Evolutionary conservation across 2,329 filamentous ascomycete species (phyloP).

Genomic region (Xylariaceae sp.): DNA sequence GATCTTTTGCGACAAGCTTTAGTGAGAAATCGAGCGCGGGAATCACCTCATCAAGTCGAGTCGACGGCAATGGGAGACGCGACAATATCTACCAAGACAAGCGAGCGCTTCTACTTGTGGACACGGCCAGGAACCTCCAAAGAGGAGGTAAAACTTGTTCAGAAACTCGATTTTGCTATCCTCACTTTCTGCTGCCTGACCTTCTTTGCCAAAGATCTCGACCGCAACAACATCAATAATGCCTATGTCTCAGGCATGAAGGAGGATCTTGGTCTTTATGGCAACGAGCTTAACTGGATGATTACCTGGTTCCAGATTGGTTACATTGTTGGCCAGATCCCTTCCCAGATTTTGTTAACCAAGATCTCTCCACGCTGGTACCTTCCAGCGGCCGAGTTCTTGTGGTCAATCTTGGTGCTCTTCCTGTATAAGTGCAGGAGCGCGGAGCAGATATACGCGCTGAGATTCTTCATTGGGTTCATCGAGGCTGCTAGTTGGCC

Average conservation of each 20-base stretch:
- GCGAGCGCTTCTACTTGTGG: conserved; percentile 22
- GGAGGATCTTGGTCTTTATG: conserved; percentile 29
- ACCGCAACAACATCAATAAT: conserved; percentile 30
- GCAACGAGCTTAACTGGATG: conserved; percentile 32
- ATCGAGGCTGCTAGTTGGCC: conserved; percentile 26
- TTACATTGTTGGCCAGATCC: conserved; percentile 22
- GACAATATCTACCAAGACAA: conserved; percentile 11
- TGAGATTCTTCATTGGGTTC: conserved; percentile 34
- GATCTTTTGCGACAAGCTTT: conserved; percentile 2
- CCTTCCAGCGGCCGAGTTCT: conserved; percentile 23
- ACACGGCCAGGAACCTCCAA: conserved; percentile 21
- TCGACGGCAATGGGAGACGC: conserved; percentile 5
- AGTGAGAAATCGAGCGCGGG: conserved; percentile 2
- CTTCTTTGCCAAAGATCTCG: conserved; percentile 25
- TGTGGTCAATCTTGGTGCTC: conserved; percentile 24
- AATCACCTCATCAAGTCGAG: background rate
- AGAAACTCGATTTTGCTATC: conserved; percentile 19
- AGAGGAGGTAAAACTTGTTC: conserved; percentile 20
- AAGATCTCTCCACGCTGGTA: conserved; percentile 25
- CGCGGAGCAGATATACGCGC: conserved; percentile 31
- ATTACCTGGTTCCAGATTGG: conserved; percentile 19
- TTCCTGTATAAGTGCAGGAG: conserved; percentile 27
- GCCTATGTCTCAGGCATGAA: conserved; percentile 40
- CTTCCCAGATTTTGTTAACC: conserved; percentile 19
- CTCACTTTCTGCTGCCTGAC: conserved; percentile 25